Conservation (phyloP, 1,284 basidiomycete species). For the Tilletia setariae region DNA sequence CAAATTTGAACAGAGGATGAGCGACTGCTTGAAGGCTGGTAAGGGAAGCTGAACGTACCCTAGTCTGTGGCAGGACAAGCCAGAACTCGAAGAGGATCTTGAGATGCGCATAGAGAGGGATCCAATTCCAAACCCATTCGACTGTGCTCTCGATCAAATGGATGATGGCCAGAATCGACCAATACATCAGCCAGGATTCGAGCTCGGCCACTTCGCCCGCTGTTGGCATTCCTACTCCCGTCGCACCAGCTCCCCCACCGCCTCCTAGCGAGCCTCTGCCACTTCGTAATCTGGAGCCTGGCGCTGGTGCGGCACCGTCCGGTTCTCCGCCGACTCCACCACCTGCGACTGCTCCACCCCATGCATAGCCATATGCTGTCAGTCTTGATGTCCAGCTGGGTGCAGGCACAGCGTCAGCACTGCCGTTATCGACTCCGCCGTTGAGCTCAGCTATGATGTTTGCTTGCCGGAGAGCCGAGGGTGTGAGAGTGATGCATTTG, state of each 20-base stretch:
- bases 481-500: constrained; percentile 36
- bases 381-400: constrained; percentile 10
- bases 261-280: neutral
- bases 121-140: constrained; percentile 47
- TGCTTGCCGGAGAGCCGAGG: constrained; percentile 2
- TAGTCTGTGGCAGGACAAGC: constrained; percentile 47
- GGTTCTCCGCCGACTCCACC: neutral
- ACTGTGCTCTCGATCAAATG: constrained; percentile 35
- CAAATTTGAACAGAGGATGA: neutral
- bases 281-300: neutral
- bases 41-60: constrained; percentile 12
- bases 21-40: no score
- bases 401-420: constrained; percentile 1
- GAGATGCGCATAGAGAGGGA: constrained; percentile 43
- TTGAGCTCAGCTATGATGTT: neutral
- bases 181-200: constrained; percentile 49
- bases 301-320: neutral
- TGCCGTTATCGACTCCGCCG: neutral
- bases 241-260: neutral
- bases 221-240: neutral
- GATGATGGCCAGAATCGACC: constrained; percentile 40
- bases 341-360: neutral
- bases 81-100: constrained; percentile 46
- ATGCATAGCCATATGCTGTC: neutral
- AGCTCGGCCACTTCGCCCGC: constrained; percentile 37